phyloP scores from a whole-genome alignment of 441 rosid species.

The Syzygium syzygioides region DNA sequence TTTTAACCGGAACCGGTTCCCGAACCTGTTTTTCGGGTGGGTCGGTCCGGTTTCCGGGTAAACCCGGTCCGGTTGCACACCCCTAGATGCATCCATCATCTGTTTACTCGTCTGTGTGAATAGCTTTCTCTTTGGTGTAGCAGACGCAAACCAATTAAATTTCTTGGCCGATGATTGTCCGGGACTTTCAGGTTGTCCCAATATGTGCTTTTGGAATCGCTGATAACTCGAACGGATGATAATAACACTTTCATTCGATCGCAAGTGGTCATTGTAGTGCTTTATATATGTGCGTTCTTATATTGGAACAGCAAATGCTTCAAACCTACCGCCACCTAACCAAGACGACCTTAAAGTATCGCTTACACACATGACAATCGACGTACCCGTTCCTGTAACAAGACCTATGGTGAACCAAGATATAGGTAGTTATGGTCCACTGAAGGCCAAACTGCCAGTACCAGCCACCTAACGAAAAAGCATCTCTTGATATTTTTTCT shows the following conservation, averaged over 20 bases:
- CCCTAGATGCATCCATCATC: neutral
- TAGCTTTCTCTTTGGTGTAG: neutral
- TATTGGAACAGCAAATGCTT: neutral
- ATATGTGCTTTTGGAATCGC: neutral
- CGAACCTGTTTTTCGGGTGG: too few species aligned
- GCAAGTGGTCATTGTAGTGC: neutral
- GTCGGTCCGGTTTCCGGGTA: too few species aligned
- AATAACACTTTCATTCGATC: neutral
- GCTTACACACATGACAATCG: neutral
- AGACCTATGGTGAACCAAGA: neutral
- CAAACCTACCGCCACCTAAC: neutral
- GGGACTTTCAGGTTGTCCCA: neutral
- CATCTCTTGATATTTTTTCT: neutral
- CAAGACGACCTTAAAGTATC: neutral
- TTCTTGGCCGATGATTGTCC: neutral
- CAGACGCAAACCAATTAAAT: neutral
- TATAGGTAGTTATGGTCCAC: neutral
- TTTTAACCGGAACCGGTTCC: too few species aligned
- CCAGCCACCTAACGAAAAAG: neutral
- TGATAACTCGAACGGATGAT: neutral
- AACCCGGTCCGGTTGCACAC: too few species aligned
- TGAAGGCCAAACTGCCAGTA: neutral
- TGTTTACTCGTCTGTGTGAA: neutral
- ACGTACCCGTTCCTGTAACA: neutral
- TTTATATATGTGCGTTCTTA: neutral